Conservation (phyloP, 129 eudicot genomes). For the Flaveria robusta region DNA sequence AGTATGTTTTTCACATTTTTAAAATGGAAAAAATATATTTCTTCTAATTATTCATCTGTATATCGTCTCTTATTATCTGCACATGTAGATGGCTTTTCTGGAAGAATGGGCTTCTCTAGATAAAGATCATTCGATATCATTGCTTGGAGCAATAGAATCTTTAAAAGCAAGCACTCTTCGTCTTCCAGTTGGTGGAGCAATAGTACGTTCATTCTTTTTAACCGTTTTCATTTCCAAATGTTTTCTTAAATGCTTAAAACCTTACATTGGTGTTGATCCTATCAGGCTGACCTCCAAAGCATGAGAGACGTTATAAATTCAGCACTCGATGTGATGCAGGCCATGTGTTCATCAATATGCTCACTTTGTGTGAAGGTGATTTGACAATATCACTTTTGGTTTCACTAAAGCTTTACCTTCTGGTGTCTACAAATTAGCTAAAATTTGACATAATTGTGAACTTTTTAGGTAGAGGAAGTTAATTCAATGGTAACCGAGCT, state of each 20-base stretch:
- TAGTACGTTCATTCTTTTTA: conserved; percentile 48
- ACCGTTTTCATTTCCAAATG: conserved; percentile 3
- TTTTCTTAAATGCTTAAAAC: conserved; percentile 24
- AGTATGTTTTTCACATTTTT: conserved; percentile 41
- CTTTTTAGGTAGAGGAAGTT: conserved; percentile 72
- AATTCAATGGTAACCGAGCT: conserved; percentile 71
- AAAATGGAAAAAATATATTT: neutral
- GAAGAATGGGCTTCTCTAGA: conserved; percentile 91
- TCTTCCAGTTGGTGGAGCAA: conserved; percentile 90
- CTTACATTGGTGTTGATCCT: conserved; percentile 16
- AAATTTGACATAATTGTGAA: neutral
- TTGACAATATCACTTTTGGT: conserved; percentile 2
- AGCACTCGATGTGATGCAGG: conserved; percentile 87
- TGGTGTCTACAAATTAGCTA: conserved; percentile 13
- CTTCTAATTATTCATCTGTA: neutral
- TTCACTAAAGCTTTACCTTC: neutral
- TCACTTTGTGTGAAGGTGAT: conserved; percentile 64
- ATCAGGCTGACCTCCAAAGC: conserved; percentile 75
- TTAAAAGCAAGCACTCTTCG: conserved; percentile 98
- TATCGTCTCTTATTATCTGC: conserved; percentile 22
- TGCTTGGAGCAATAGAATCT: conserved; percentile 94
- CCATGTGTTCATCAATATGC: conserved; percentile 69
- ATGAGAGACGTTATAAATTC: conserved; percentile 84
- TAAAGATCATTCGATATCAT: conserved; percentile 69
- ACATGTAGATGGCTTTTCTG: conserved; percentile 56